Evolutionary conservation across 768 basidiomycete genomes (phyloP), one percentile per base, ranked within the genome.

Genomic region (Albatrellus ellisii): DNA sequence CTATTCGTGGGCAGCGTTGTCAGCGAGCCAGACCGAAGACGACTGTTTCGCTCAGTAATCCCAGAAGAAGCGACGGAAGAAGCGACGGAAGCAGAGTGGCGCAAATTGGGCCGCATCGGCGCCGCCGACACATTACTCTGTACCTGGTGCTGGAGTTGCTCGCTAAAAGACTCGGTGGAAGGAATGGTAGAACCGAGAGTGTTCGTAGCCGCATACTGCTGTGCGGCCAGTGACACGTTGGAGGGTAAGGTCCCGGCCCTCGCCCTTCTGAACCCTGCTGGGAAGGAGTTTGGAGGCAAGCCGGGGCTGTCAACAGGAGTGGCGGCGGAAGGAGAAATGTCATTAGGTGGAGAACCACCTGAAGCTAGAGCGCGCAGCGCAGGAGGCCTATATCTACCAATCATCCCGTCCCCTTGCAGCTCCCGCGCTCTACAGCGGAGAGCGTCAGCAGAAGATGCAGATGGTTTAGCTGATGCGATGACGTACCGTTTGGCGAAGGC

Each of bases 171-270:
- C 58, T 71, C 66, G 59, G 74, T 59, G 54, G 62, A 62, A 57
- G 75, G 15, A 29, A 50, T 5, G 36, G 70, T 65, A 54, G 63
- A 68, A 33, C 67, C 60, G 52, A 78, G 58, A 25, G 71, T 74
- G 60, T 61, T 72, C 44, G 78, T 69, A 25, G 79, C 77, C 22
- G 79, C 79, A 61, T 77, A 88, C 44, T 79, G 75, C 60, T 87
- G 83, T 40, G 87, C 79, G 45, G 82, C 84, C 52, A 89, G 78
- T 56, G 84, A 81, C 41, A 94, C 81, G 59, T 92, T 92, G 52
- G 91, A 94, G 64, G 92, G 92, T 56, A 97, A 75, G 69, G 92
- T 97, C 44, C 91, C 94, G 52, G 92, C 94, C 78, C 91, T 79
- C 56, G 90, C 88, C 69, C 91, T 79, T 66, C 88, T 77, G 60